Base-by-base conservation (phyloP, 2,329 filamentous ascomycete species). In the Dryadomyces sulphureus region DNA sequence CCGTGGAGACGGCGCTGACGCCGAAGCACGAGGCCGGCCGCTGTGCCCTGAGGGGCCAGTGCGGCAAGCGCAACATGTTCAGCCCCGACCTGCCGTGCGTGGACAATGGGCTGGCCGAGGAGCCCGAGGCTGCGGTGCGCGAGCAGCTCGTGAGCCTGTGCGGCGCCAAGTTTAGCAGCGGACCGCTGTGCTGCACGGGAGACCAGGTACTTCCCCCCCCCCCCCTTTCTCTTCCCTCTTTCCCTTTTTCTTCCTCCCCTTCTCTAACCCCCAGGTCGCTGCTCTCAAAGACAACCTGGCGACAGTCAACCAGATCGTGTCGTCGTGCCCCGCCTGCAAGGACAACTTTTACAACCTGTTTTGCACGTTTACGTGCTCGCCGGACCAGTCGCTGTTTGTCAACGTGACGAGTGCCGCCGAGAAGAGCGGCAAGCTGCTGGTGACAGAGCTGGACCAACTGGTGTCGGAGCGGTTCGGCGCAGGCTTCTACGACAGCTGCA, bases 321-420 rank as follows among this genome's bases (percentile, higher is more conserved):
- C 88, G 22, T 87, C 88, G 9, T 98, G 92, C 61, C 92, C 92
- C 2, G 92, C 93, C 27, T 98, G 92, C 74, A 94, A 92, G 64
- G 83, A 89, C 56, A 98, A 98, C 69, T 98, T 98, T 69, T 96
- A 86, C 70, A 94, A 98, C 66, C 72, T 93, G 39, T 98, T 98
- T 63, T 98, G 92, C 67, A 93, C 88, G 5, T 96, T 98, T 59
- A 96, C 89, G 2, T 98, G 93, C 67, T 98, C 92, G 5, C 90
- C 93, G 6, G 84, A 98, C 57, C 92, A 98, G 61, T 95, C 88
- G 0, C 69, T 94, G 0, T 98, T 98, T 59, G 71, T 98, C 60
- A 98, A 98, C 57, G 79, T 98, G 38, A 96, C 92, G 11, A 65
- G 79, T 45, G 83, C 81, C 0, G 73, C 76, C 51, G 62, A 73